Percentiles rank a stretch among this genome's conserved stretches.
phyloP scores from a whole-genome alignment of 139 green algal genomes.

The Dunaliella sp. region DNA sequence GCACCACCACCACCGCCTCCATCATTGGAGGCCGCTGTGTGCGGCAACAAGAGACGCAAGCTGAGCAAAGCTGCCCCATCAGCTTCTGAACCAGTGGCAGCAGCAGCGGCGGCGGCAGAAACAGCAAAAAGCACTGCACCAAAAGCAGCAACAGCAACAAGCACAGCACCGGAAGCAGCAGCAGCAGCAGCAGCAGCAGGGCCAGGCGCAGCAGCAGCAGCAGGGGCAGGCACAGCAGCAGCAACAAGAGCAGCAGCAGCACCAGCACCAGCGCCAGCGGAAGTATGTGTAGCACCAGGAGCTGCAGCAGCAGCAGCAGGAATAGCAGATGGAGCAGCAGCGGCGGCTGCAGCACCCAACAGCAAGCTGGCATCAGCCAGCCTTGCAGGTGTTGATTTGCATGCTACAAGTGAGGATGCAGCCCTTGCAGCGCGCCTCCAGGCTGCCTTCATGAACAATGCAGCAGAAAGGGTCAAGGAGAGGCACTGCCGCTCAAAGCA shows the following conservation, averaged over 20 bases:
- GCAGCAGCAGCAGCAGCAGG: conserved; percentile 4
- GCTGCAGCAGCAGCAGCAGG: background rate
- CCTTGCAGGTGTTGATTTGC: no score
- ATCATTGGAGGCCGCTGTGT: no score
- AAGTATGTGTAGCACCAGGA: conserved; percentile 11
- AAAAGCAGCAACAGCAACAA: conserved; percentile 1
- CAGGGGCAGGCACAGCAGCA: background rate
- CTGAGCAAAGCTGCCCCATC: no score
- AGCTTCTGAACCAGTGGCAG: no score
- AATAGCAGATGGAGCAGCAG: background rate
- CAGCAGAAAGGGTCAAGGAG: background rate
- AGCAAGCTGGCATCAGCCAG: background rate
- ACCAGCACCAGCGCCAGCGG: conserved; percentile 16
- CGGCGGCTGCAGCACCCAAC: background rate
- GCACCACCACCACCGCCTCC: no score
- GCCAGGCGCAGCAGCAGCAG: background rate
- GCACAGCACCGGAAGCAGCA: background rate
- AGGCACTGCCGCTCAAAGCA: no score
- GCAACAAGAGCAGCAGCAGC: conserved; percentile 15
- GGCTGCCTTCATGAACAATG: background rate
- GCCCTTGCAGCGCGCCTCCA: background rate
- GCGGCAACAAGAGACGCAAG: no score
- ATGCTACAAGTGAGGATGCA: background rate
- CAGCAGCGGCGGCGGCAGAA: no score
- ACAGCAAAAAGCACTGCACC: background rate